These are phyloP conservation scores for Phellopilus nigrolimitatus DNA, from an alignment of 1,284 basidiomycete genomes.

Conservation along the genomic window DNA sequence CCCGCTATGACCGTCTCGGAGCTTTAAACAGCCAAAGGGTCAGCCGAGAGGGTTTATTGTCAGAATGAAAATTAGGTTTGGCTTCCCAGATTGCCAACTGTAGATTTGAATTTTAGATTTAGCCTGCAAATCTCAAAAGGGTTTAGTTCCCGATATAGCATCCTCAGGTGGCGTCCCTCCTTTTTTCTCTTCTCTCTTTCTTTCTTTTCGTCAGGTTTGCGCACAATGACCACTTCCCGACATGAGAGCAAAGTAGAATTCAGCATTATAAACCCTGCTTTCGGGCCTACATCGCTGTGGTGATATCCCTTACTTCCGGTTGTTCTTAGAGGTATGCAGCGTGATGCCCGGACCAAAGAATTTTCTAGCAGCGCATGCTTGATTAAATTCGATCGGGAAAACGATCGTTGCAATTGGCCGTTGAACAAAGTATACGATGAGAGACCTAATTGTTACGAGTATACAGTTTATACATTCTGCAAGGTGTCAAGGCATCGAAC, in stretches of 20 bases:
- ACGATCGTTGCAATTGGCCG: neutral
- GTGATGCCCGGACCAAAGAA: too few relatives aligned
- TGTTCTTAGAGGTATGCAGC: too few relatives aligned
- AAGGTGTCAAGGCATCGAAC: too few relatives aligned
- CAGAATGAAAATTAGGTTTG: neutral
- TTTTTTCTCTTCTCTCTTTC: neutral
- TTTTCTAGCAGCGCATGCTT: too few relatives aligned
- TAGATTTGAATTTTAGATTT: constrained; percentile 11
- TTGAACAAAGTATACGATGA: constrained; percentile 2
- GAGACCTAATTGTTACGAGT: neutral
- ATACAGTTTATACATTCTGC: neutral
- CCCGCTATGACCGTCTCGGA: too few relatives aligned
- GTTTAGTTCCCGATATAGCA: constrained; percentile 6
- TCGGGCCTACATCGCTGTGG: neutral
- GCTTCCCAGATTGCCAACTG: neutral
- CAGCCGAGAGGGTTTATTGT: neutral
- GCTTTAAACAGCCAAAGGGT: neutral
- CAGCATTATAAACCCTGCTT: neutral
- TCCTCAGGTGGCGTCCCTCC: neutral
- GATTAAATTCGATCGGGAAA: neutral
- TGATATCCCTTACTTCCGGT: neutral
- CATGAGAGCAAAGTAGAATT: too few relatives aligned
- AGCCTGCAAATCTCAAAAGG: constrained; percentile 5
- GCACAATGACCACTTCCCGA: neutral
- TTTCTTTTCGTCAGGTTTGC: neutral